Evolutionary conservation across 305 asterid genomes (phyloP).

Genomic region (Vinca major): DNA sequence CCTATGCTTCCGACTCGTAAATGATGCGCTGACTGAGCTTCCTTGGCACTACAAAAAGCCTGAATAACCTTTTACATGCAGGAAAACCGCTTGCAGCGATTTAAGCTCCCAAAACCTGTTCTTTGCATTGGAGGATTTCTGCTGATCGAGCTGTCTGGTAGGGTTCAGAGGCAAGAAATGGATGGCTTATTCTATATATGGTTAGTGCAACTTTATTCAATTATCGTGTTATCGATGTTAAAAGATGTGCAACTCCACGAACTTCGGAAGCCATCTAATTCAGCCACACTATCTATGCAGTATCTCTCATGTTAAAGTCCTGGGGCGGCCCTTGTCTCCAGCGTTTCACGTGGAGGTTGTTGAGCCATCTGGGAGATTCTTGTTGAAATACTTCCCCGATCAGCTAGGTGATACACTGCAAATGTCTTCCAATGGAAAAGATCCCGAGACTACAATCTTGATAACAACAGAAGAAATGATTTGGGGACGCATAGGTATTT

Average conservation of each 20-base stretch:
- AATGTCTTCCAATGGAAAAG: constrained; percentile 15
- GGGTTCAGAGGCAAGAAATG: constrained; percentile 71
- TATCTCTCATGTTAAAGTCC: constrained; percentile 47
- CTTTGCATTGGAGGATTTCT: constrained; percentile 68
- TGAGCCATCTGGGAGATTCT: constrained; percentile 33
- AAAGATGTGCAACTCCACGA: not conserved
- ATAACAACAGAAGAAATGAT: constrained; percentile 9
- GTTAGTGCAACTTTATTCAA: constrained; percentile 26
- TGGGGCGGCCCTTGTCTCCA: constrained; percentile 54
- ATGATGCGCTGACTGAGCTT: too few relatives aligned
- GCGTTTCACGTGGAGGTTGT: constrained; percentile 44
- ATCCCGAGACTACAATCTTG: not conserved
- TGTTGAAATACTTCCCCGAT: constrained; percentile 35
- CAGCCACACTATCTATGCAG: constrained; percentile 29
- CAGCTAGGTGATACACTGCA: constrained; percentile 26
- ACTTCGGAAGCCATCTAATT: not conserved
- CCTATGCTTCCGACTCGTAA: too few relatives aligned
- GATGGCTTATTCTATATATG: constrained; percentile 70
- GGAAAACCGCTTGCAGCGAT: constrained; percentile 68
- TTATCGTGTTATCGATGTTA: not conserved
- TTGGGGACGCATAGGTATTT: constrained; percentile 18
- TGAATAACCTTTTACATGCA: constrained; percentile 15
- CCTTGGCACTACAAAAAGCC: not conserved
- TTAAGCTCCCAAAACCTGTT: constrained; percentile 66
- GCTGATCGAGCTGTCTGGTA: constrained; percentile 68